Conservation (phyloP, 805 yeast genomes). For the Komagataella ulmi region DNA sequence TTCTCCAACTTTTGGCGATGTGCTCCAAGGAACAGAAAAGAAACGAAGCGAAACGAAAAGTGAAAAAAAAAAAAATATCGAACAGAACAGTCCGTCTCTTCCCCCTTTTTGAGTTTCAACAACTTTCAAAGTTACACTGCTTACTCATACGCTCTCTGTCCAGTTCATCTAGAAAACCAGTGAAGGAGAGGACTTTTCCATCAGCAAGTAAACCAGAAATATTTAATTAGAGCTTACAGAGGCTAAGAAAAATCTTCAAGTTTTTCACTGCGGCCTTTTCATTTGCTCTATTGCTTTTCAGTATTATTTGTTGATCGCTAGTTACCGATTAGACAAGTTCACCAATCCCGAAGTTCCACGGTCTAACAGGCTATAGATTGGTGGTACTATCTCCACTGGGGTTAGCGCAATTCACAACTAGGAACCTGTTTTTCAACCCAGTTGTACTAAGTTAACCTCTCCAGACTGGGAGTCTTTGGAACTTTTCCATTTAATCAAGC, state of each 20-base stretch:
- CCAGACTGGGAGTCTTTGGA: not conserved
- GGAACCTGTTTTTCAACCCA: not conserved
- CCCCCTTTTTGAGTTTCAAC: not conserved
- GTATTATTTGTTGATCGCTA: not conserved
- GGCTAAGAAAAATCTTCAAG: not conserved
- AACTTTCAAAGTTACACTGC: not conserved
- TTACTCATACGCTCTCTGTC: not conserved
- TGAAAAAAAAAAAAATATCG: not conserved
- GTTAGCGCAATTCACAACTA: not conserved
- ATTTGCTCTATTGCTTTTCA: not conserved
- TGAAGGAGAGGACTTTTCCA: not conserved
- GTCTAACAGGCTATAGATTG: not conserved
- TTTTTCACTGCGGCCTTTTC: not conserved
- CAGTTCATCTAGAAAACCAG: not conserved
- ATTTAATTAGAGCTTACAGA: not conserved
- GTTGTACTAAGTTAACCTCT: not conserved
- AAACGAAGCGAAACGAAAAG: not conserved
- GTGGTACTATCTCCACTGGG: not conserved
- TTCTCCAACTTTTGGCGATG: not conserved
- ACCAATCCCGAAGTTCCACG: not conserved
- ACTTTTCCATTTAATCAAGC: not conserved
- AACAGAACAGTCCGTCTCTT: not conserved
- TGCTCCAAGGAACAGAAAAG: not conserved
- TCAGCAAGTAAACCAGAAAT: not conserved
- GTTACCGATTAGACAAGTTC: not conserved